Base-by-base conservation (phyloP, 768 basidiomycete species). In the Mrakia frigida region DNA sequence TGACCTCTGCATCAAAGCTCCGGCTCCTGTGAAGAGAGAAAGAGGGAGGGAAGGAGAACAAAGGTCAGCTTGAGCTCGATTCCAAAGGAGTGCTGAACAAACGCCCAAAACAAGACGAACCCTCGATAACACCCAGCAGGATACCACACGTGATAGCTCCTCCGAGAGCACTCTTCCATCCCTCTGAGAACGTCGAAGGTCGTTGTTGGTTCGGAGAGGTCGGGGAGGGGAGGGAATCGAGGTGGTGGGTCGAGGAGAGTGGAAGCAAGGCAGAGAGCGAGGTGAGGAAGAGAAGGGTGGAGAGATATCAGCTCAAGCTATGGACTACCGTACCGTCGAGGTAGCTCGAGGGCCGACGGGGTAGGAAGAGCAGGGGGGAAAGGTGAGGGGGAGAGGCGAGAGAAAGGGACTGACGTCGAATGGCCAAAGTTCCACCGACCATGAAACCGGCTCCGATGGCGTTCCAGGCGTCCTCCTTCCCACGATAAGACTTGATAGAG, bases 401-500 rank as follows among this genome's bases (percentile, higher is more conserved):
- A 70, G 41, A 52, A 71, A 31, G 35, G 16, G 41, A 90, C 92
- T 85, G 84, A 97, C 96, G 93, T 86, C 96, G 88, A 78, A 92
- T 88, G 76, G 96, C 97, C 73, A 98, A 85, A 83, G 92, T 95
- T 74, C 97, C 97, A 84, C 97, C 97, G 14, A 97, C 98, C 90
- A 97, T 88, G 86, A 99, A 99, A 63, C 97, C 97, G 35, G 94
- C 94, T 71, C 97, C 91, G 81, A 99, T 98, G 59, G 94, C 94
- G 82, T 99, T 99, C 94, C 94, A 99, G 71, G 96, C 92, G 83
- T 97, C 95, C 84, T 97, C 94, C 83, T 98, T 97, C 86, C 97
- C 94, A 83, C 94, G 87, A 86, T 89, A 93, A 21, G 94, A 93
- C 85, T 99, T 98, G 80, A 99, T 91, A 0, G 94, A 94, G 84